Conservation (phyloP, 2,329 filamentous ascomycete genomes). For the Onygenales sp. region DNA sequence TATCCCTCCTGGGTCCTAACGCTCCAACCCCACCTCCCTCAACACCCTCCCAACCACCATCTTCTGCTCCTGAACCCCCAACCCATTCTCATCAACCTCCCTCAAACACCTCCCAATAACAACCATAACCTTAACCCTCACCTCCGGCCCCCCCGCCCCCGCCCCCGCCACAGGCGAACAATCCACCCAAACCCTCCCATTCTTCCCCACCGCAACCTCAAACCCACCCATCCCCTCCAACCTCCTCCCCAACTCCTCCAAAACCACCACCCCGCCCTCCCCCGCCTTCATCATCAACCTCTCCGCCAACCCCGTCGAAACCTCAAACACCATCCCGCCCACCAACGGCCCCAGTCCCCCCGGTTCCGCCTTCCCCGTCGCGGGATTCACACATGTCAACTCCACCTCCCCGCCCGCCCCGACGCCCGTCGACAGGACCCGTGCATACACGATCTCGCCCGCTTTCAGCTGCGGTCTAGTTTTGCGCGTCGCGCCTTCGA, state of each 20-base stretch:
- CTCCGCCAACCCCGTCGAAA: conserved; percentile 74
- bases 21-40: conserved; percentile 25
- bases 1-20: background rate
- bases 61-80: conserved; percentile 35
- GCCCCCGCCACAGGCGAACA: conserved; percentile 33
- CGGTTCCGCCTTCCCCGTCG: conserved; percentile 77
- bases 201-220: conserved; percentile 86
- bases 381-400: conserved; percentile 76
- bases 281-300: conserved; percentile 54
- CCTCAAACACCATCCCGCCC: conserved; percentile 75
- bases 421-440: conserved; percentile 66
- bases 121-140: conserved; percentile 55
- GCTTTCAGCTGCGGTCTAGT: conserved; percentile 67
- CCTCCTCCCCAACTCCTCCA: conserved; percentile 74
- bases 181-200: conserved; percentile 87
- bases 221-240: conserved; percentile 55
- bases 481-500: conserved; percentile 87
- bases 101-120: conserved; percentile 69
- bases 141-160: conserved; percentile 46
- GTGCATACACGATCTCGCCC: conserved; percentile 80
- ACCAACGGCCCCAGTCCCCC: conserved; percentile 77
- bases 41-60: conserved; percentile 36
- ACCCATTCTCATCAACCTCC: conserved; percentile 59
- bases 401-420: conserved; percentile 74
- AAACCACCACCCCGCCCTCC: conserved; percentile 51